phyloP scores from a whole-genome alignment of 768 basidiomycete genomes.

The Macrolepiota dolichaula region DNA sequence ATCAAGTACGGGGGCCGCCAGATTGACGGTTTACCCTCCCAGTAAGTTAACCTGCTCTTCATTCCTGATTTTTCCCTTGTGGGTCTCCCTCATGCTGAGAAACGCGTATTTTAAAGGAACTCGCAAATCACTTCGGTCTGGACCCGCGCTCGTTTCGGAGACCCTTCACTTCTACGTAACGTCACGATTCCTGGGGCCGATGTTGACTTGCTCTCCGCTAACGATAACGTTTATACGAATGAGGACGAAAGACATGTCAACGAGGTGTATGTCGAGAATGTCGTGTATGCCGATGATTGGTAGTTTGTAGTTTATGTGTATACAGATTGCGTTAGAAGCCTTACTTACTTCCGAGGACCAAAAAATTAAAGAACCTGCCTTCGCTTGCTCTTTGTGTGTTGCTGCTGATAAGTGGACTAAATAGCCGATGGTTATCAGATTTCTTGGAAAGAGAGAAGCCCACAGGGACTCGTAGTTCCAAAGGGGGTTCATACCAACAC shows the following conservation, averaged over 20 bases:
- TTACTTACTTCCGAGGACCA: background rate
- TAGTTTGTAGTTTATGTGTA: background rate
- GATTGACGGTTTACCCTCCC: constrained; percentile 13
- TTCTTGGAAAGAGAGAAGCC: background rate
- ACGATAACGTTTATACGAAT: background rate
- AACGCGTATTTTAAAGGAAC: background rate
- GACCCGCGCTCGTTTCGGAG: background rate
- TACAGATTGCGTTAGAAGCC: background rate
- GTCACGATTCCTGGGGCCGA: constrained; percentile 4
- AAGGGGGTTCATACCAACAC: background rate
- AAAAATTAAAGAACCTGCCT: background rate
- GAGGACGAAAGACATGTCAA: background rate
- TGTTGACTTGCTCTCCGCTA: background rate
- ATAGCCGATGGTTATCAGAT: background rate
- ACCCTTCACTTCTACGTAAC: background rate
- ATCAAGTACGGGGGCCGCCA: constrained; percentile 34
- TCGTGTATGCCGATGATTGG: background rate
- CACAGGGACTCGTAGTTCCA: no score
- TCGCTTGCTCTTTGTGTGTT: background rate
- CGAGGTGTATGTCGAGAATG: background rate
- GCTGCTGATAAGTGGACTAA: background rate
- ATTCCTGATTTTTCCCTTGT: no score
- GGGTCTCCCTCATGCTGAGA: background rate
- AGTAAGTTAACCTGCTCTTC: constrained; percentile 5
- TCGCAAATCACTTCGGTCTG: background rate